phyloP scores from a whole-genome alignment of 2,329 filamentous ascomycete species.

The Apiospora hydei region DNA sequence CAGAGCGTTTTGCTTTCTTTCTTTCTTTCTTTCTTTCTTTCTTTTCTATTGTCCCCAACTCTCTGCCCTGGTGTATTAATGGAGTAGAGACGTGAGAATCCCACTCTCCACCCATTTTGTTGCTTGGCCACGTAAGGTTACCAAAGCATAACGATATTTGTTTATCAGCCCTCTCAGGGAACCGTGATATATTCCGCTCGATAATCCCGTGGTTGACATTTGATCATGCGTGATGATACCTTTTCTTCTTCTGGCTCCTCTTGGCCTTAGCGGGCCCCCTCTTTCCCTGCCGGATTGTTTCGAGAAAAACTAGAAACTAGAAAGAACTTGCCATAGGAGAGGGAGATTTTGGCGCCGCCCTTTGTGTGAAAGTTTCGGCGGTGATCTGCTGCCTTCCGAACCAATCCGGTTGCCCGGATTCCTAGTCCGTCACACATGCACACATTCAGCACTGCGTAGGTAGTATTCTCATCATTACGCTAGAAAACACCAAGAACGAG shows the following conservation, averaged over 20 bases:
- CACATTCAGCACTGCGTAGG: neutral
- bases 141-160: neutral
- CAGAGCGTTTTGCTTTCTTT: neutral
- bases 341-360: neutral
- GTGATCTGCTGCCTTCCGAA: slow-evolving; percentile 7
- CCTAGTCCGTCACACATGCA: neutral
- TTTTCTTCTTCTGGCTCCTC: neutral
- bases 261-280: neutral
- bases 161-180: neutral
- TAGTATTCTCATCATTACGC: slow-evolving; percentile 9
- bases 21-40: neutral
- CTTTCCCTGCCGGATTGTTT: neutral
- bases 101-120: neutral
- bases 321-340: neutral
- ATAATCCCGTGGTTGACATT: neutral
- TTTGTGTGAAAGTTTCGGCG: neutral
- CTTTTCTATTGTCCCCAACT: neutral
- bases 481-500: neutral
- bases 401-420: neutral
- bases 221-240: neutral
- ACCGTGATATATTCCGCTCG: neutral
- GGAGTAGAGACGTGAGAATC: neutral
- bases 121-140: neutral
- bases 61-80: neutral
- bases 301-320: neutral